Percentiles rank a stretch among this genome's conserved stretches.
phyloP scores from a whole-genome alignment of 768 basidiomycete genomes.

The Mycena vulgaris region DNA sequence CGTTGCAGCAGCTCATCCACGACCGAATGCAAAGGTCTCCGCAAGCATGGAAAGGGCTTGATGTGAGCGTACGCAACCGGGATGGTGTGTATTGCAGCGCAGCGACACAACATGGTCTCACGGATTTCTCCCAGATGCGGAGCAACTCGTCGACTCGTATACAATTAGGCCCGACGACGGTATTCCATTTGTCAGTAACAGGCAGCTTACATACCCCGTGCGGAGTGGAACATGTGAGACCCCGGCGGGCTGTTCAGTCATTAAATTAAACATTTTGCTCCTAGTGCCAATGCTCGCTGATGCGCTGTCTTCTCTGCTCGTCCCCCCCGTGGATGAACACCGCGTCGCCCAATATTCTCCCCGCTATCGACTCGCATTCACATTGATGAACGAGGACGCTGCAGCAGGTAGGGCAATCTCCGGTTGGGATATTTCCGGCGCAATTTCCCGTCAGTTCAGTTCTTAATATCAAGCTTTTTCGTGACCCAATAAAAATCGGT shows the following conservation, averaged over 20 bases:
- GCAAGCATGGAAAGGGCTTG: slow-evolving; percentile 61
- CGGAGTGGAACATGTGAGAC: slow-evolving; percentile 40
- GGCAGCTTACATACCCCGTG: slow-evolving; percentile 51
- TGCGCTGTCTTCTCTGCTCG: slow-evolving; percentile 55
- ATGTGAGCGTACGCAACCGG: slow-evolving; percentile 50
- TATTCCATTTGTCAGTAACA: slow-evolving; percentile 41
- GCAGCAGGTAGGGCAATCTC: slow-evolving; percentile 70
- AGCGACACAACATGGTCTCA: neutral
- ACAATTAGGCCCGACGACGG: slow-evolving; percentile 40
- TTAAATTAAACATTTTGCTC: slow-evolving; percentile 8
- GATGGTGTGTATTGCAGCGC: slow-evolving; percentile 51
- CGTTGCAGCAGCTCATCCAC: slow-evolving; percentile 44
- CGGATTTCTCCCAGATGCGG: slow-evolving; percentile 18
- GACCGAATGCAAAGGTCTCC: slow-evolving; percentile 44
- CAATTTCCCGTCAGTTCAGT: slow-evolving; percentile 71
- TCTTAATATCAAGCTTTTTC: neutral
- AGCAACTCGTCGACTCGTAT: slow-evolving; percentile 40
- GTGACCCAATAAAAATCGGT: slow-evolving; percentile 1
- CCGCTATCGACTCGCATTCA: slow-evolving; percentile 91
- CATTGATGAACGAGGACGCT: slow-evolving; percentile 92
- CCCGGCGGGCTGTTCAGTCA: neutral
- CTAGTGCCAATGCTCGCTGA: slow-evolving; percentile 46
- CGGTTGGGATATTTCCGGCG: slow-evolving; percentile 82
- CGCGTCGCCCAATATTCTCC: slow-evolving; percentile 83
- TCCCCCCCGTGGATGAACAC: slow-evolving; percentile 54